These are phyloP conservation scores for Blastocladiella britannica DNA, from an alignment of 192 early-diverging fungal species.

Conservation along the genomic window DNA sequence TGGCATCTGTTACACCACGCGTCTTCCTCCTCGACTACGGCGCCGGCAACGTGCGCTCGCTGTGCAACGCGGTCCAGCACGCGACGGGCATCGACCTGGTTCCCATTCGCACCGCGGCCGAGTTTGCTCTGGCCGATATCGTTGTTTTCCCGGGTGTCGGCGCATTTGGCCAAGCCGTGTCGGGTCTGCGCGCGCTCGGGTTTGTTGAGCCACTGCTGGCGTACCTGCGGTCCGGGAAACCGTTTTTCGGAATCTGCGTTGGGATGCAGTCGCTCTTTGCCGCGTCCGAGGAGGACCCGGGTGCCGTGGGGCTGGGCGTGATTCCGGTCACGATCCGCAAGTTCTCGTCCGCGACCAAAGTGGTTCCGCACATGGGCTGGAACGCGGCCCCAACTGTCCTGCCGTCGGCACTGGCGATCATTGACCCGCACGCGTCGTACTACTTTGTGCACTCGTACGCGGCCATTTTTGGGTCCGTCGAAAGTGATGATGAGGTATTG, in stretches of 20 bases:
- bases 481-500: constrained; percentile 19
- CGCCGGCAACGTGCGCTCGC: constrained; percentile 94
- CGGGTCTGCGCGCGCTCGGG: constrained; percentile 44
- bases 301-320: constrained; percentile 58
- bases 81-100: constrained; percentile 65
- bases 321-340: constrained; percentile 45
- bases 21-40: constrained; percentile 94
- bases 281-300: constrained; percentile 71
- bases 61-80: constrained; percentile 78
- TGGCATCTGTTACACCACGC: not conserved
- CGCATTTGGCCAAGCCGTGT: constrained; percentile 83
- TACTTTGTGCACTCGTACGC: constrained; percentile 99
- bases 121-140: constrained; percentile 81
- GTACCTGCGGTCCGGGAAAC: constrained; percentile 66
- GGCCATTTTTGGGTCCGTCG: constrained; percentile 24
- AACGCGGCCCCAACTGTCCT: constrained; percentile 35
- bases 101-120: constrained; percentile 45
- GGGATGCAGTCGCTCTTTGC: constrained; percentile 90
- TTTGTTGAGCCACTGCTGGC: constrained; percentile 58
- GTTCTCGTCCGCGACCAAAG: constrained; percentile 48
- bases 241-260: constrained; percentile 97
- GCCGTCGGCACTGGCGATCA: constrained; percentile 10
- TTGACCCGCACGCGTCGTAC: constrained; percentile 40
- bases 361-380: constrained; percentile 99
- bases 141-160: constrained; percentile 98